Evolutionary conservation across 1,284 basidiomycete genomes (phyloP), one percentile per base, ranked within the genome.

Genomic region (Papiliotrema laurentii): DNA sequence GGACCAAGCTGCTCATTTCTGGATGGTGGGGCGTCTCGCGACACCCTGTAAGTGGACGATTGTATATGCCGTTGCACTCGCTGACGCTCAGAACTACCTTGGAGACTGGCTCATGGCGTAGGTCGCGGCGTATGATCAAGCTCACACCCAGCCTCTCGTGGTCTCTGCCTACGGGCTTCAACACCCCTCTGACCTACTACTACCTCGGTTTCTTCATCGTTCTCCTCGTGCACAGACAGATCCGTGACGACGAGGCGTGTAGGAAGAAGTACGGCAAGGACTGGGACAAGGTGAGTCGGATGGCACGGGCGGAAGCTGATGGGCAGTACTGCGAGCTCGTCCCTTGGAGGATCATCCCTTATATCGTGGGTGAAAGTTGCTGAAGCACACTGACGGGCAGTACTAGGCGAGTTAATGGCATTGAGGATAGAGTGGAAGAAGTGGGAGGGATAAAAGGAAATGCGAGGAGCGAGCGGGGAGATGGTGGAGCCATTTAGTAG

Each of bases 1-100:
- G 96, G 11, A 86, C 89, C 5, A 94, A 91, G 71, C 80, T 99
- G 31, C 78, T 99, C 38, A 96, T 85, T 19, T 88, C 87, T 10
- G 96, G 96, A 10, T 98, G 94, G 96, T 99, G 96, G 96, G 94
- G 93, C 16, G 74, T 81, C 35, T 94, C 87, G 2, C 81, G 89
- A 42, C 96, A 98, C 74, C 96, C 96, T 24, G 45, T 47, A 31
- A 25, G 45, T 21, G 14, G 24, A 11, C 5, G 7, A 7, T 22
- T 10, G 19, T 19, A 7, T 26, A 6, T 41, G 25, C 39, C 10
- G 13, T 9, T 41, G 7, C 18, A 27, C 19, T 24, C 22, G 16
- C 44, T 46, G 22, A 44, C 21, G 6, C 5, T 7, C 21, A 66
- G 16, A 94, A 93, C 66, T 93, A 93, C 72, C 71, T 92, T 61